Base-by-base conservation (phyloP, 2,329 filamentous ascomycete species). In the Hymenoscyphus occultus region DNA sequence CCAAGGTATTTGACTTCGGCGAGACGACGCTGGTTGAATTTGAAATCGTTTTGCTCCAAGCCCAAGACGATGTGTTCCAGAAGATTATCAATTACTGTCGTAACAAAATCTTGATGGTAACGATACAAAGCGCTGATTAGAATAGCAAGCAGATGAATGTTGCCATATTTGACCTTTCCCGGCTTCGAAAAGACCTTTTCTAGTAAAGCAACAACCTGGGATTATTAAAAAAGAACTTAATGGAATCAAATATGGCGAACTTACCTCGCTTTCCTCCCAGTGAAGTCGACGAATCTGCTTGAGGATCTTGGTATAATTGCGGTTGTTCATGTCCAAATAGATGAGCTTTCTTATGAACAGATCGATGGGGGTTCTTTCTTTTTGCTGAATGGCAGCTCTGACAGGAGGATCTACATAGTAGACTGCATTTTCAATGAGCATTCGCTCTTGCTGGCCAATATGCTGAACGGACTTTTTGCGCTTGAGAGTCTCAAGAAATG, bases 391-490 rank as follows among this genome's bases (percentile, higher is more conserved):
- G 0, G 95, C 93, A 39, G 93, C 91, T 67, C 95, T 87, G 75
- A 96, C 90, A 0, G 95, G 96, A 14, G 95, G 95, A 73, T 98
- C 95, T 64, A 99, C 95, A 72, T 97, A 98, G 78, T 99, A 99
- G 65, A 97, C 87, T 3, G 95, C 95, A 75, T 99, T 99, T 77
- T 99, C 95, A 65, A 99, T 95, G 39, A 98, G 86, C 93, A 99
- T 98, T 48, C 93, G 90, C 78, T 99, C 95, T 71, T 96, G 92
- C 73, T 97, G 92, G 14, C 93, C 94, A 65, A 99, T 89, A 75
- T 98, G 93, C 75, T 97, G 93, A 7, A 95, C 93, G 7, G 91
- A 88, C 79, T 99, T 99, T 81, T 99, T 99, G 65, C 95, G 90
- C 75, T 96, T 92, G 14, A 99, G 81, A 0, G 93, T 99, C 77